Evolutionary conservation across 495 filamentous ascomycete species (phyloP), one percentile per base, ranked within the genome.

Genomic region (Xylaria telfairii): DNA sequence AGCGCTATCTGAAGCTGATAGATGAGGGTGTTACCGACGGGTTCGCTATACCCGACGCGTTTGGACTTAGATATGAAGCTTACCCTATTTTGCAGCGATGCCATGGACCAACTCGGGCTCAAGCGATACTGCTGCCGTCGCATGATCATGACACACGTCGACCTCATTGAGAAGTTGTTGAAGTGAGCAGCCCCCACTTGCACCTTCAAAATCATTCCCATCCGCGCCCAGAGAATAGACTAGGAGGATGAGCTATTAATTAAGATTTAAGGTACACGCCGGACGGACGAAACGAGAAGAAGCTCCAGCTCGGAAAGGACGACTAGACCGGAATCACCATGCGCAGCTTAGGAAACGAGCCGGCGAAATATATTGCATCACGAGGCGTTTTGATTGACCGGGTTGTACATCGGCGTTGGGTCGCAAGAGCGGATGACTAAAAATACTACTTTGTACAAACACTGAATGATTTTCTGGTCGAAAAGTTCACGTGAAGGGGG

Each of bases 121-220:
- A 94, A 93, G 80, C 90, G 96, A 44, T 99, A 98, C 83, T 99
- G 96, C 86, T 99, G 96, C 82, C 92, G 96, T 57, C 90, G 96
- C 78, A 99, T 99, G 96, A 87, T 99, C 75, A 97, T 99, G 93
- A 99, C 96, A n/a, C 96, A 99, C 80, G 96, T 99, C 71, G 96
- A 99, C 79, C 84, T 99, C 65, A 98, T 99, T 72, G 96, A 99
- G 87, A 99, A 99, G 85, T 88, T 99, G 24, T 87, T 99, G 30
- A 93, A 95, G 95, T 98, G 88, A 75, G 87, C 72, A 9, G 28
- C 28, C 39, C 17, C 21, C 17, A 46, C n/a, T 9, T 32, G 17
- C 28, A 37, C 24, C 8, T 30, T 12, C 49, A n/a, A 61, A 49
- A 26, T 12, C 44, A 61, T 51, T 56, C n/a, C 39, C 21, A 56